Evolutionary conservation across 495 filamentous ascomycete species (phyloP).

Genomic region (Lophiostoma macrostomum): DNA sequence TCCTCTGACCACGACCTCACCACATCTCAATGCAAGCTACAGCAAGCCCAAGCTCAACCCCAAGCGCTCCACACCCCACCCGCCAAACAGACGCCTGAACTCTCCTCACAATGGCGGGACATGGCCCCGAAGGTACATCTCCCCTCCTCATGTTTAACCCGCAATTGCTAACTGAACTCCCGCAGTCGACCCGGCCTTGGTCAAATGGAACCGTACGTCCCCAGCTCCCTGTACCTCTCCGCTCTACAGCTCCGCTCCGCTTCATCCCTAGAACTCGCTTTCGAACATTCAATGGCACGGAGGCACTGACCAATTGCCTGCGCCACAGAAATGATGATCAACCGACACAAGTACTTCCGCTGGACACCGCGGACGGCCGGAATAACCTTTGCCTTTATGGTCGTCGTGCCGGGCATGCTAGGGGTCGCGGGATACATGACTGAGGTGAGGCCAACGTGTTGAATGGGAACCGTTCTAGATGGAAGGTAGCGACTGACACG

Average conservation of each 20-base stretch:
- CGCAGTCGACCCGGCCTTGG: slow-evolving; percentile 43
- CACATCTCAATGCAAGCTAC: slow-evolving; percentile 10
- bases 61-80: neutral
- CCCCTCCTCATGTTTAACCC: neutral
- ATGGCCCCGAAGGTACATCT: slow-evolving; percentile 21
- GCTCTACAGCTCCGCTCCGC: neutral
- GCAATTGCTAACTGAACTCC: slow-evolving; percentile 26
- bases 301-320: neutral
- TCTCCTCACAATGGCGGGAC: slow-evolving; percentile 16
- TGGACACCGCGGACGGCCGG: slow-evolving; percentile 81
- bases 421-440: slow-evolving; percentile 69
- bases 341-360: slow-evolving; percentile 93
- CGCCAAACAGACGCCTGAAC: neutral
- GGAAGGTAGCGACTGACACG: neutral
- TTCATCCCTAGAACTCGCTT: neutral
- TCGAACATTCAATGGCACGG: neutral
- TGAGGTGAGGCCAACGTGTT: slow-evolving; percentile 62
- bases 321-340: slow-evolving; percentile 68
- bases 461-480: neutral
- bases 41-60: neutral
- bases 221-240: too few relatives aligned
- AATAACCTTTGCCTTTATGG: slow-evolving; percentile 70
- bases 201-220: slow-evolving; percentile 45
- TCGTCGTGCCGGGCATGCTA: slow-evolving; percentile 64
- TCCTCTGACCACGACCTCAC: too few relatives aligned